Evolutionary conservation across 2,329 filamentous ascomycete species (phyloP), one percentile per base, ranked within the genome.

Genomic region (Onygena corvina): DNA sequence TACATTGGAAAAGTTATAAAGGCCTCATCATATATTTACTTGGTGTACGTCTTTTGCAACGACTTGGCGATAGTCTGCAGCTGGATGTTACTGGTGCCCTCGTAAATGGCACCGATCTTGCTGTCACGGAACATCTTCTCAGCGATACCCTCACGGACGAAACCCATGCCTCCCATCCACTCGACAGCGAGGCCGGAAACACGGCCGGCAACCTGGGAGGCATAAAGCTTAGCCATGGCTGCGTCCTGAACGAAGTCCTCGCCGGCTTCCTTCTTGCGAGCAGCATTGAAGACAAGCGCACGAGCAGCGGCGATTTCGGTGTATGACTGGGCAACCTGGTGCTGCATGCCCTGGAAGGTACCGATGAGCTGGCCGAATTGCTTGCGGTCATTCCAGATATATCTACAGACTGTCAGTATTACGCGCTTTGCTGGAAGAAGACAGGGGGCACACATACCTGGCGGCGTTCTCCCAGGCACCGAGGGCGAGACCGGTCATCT

Each of bases 141-240:
- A 0, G 92, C 92, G 51, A 94, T 80, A 0, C 92, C 92, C 67
- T 98, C 92, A 38, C 92, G 76, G 12, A 98, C 92, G 60, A 98
- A 98, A 40, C 92, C 92, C 92, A 98, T 96, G 36, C 92, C 92
- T 44, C 92, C 92, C 90, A 96, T 96, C 92, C 92, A 98, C 71
- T 98, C 92, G 23, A 98, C 80, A 0, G 90, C 92, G 45, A 84
- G 76, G 4, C 89, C 81, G 49, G 83, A 84, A 16, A 98, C 90
- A 49, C 80, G 81, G 16, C 86, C 85, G 0, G 92, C 92, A 27
- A 98, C 87, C 70, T 98, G 92, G 3, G 86, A 92, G 2, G 92
- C 81, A 65, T 85, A 94, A 49, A 98, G 76, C 75, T 98, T 98
- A 48, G 92, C 92, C 92, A 98, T 98, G 59, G 92, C 92, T 7